phyloP scores from a whole-genome alignment of 208 protist genomes.

The Wallacemonas sp. region DNA sequence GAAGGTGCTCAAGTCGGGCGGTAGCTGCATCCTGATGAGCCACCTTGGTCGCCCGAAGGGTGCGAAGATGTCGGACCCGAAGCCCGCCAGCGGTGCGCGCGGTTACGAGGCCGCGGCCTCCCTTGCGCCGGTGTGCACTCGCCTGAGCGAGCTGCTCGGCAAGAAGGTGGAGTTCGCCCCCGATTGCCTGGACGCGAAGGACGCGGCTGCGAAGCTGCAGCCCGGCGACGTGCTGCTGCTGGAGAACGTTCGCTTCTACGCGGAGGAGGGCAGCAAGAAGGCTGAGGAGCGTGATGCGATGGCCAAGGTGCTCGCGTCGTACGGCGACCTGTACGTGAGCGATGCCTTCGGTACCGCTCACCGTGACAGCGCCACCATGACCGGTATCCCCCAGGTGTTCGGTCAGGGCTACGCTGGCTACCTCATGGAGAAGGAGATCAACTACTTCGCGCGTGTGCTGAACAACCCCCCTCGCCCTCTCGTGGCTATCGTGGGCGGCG shows the following conservation, averaged over 20 bases:
- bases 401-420: conserved; percentile 95
- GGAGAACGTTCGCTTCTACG: conserved; percentile 99
- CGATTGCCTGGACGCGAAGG: conserved; percentile 47
- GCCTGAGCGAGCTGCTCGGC: conserved; percentile 90
- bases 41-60: conserved; percentile 99
- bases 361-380: conserved; percentile 96
- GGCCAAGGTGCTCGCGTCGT: conserved; percentile 88
- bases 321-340: conserved; percentile 98
- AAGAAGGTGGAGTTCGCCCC: conserved; percentile 54
- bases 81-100: conserved; percentile 33
- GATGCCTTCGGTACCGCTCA: conserved; percentile 99
- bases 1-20: conserved; percentile 92
- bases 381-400: conserved; percentile 84
- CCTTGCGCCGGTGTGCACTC: conserved; percentile 90
- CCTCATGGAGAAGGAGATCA: conserved; percentile 99
- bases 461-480: conserved; percentile 86
- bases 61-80: conserved; percentile 85
- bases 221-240: conserved; percentile 96
- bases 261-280: conserved; percentile 97
- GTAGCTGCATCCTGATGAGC: conserved; percentile 91
- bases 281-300: conserved; percentile 57
- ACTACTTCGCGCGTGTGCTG: conserved; percentile 96
- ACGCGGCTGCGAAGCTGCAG: conserved; percentile 64
- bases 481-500: conserved; percentile 96
- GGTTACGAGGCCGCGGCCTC: conserved; percentile 85